phyloP scores from a whole-genome alignment of 2,329 filamentous ascomycete species.

The Xylariaceae sp. region DNA sequence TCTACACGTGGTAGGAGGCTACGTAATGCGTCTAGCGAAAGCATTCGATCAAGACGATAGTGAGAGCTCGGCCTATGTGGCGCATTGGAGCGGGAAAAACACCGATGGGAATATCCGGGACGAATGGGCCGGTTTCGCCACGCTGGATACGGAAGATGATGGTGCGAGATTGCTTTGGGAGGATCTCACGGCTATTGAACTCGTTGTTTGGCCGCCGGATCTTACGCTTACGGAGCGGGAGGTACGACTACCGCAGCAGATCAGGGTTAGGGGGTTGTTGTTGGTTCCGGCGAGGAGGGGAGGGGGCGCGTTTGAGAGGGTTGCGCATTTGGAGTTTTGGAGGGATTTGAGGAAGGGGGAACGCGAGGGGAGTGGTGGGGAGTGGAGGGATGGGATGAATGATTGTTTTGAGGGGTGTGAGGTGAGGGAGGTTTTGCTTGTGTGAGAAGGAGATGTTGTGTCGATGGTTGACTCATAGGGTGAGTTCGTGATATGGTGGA shows the following conservation, averaged over 20 bases:
- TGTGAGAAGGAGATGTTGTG: no score
- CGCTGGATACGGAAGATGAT: background rate
- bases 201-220: background rate
- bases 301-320: background rate
- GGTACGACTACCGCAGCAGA: background rate
- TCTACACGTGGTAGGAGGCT: no score
- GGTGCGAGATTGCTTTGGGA: background rate
- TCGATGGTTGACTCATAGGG: no score
- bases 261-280: background rate
- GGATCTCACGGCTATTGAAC: background rate
- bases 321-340: background rate
- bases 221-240: background rate
- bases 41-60: background rate
- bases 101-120: background rate
- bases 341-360: background rate
- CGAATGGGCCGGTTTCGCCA: background rate
- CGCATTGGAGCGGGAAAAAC: background rate
- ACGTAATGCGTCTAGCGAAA: background rate
- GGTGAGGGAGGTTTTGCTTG: background rate
- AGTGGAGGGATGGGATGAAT: background rate
- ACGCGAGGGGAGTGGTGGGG: no score
- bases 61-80: background rate
- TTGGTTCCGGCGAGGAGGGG: background rate
- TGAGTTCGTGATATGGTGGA: no score
- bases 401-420: background rate